phyloP scores from a whole-genome alignment of 345 rosid species.

The Brassica incana region DNA sequence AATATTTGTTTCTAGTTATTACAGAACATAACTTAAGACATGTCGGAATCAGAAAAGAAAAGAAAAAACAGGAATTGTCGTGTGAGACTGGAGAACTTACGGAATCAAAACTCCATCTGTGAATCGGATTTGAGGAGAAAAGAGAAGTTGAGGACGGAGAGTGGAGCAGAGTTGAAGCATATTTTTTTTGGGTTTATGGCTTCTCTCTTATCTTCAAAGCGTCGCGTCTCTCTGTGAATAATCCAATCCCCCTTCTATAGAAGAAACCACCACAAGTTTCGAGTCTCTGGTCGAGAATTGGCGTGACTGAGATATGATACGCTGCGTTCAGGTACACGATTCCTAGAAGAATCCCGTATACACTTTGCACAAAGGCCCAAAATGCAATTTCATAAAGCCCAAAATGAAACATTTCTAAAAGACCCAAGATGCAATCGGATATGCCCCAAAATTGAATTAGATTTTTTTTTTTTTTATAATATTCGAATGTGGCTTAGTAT shows the following conservation, averaged over 20 bases:
- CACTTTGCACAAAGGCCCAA: not conserved
- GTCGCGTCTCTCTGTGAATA: not conserved
- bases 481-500: too few species aligned
- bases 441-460: not conserved
- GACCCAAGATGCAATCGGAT: not conserved
- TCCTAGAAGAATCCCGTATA: not conserved
- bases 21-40: not conserved
- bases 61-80: not conserved
- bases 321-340: not conserved
- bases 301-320: not conserved
- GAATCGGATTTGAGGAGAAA: constrained; percentile 27
- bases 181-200: not conserved
- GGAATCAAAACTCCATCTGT: constrained; percentile 17
- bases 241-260: not conserved
- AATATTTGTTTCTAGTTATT: not conserved
- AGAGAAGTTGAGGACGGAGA: constrained; percentile 32
- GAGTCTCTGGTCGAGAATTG: constrained; percentile 1
- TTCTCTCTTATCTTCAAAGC: constrained; percentile 34
- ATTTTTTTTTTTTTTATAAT: too few species aligned
- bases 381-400: not conserved
- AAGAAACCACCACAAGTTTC: not conserved
- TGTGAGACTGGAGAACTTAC: constrained; percentile 17
- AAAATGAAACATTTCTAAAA: not conserved
- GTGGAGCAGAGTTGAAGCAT: constrained; percentile 48
- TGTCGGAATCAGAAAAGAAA: not conserved